Evolutionary conservation across 2,329 filamentous ascomycete species (phyloP), one percentile per base, ranked within the genome.

Genomic region (Penicillium occitanis): DNA sequence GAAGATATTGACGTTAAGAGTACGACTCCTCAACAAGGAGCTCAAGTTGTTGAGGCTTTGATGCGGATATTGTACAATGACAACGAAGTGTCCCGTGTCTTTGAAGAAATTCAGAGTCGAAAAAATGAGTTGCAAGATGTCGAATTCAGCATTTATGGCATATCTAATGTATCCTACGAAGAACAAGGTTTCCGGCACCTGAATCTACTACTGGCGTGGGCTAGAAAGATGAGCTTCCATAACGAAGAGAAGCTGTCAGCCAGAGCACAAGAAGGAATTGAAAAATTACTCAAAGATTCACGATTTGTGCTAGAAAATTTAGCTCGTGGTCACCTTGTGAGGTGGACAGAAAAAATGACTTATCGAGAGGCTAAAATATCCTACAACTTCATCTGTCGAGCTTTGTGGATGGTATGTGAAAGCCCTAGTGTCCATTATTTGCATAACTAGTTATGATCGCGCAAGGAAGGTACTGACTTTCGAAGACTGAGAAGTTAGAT

Each of bases 161-260:
- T 60, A 30, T 60, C 57, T 8, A 60, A 37, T 28, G 3, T 30
- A 14, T 11, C 55, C 30, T 28, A 44, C 22, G 57, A 59, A 25
- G 22, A 17, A n/a, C 57, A 10, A 46, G 33, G 57, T 17, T 44
- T 42, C 22, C 19, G 8, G 5, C 35, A 60, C 17, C 22, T 44
- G n/a, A 44, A 60, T 25, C 17, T 60, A 19, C 14, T 60, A 19
- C 25, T 60, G 13, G 19, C 57, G 22, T 60, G 57, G 57, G 57
- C 57, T 17, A 60, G 37, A 30, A 60, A 60, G 25, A 60, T 60
- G 57, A 60, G 57, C 40, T 60, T 60, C 35, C 57, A 60, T 60
- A 44, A 60, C 13, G 57, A 60, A 33, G 57, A 60, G 33, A 60
- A 60, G 40, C 6, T 60, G 19, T 42, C 57, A 5, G 7, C 22